Evolutionary conservation across 2,329 filamentous ascomycete species (phyloP).

Genomic region (Sporothrix pallida): DNA sequence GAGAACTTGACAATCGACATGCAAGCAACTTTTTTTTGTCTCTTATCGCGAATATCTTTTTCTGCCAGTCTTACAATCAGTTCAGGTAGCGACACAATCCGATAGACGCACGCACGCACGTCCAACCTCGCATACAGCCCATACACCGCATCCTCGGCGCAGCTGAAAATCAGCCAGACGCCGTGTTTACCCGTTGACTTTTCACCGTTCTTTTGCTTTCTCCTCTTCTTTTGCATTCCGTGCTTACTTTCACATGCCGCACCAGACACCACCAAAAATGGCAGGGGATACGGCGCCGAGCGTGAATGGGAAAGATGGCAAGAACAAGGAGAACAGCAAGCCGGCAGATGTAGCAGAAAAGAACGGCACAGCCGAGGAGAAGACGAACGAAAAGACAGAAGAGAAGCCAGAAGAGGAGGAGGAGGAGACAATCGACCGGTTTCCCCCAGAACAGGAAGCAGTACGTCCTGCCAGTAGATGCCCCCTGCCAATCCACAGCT

Average conservation of each 20-base stretch:
- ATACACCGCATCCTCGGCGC: not conserved
- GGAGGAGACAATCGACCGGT: conserved; percentile 43
- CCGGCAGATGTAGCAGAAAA: not conserved
- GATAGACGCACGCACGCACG: conserved; percentile 11
- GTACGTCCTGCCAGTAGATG: conserved; percentile 18
- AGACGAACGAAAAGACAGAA: conserved; percentile 35
- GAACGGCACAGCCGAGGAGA: conserved; percentile 39
- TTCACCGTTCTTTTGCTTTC: not conserved
- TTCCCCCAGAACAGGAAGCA: conserved; percentile 62
- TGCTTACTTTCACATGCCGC: not conserved
- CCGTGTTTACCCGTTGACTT: conserved; percentile 1
- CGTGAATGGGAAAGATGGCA: not conserved
- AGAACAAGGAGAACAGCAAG: not conserved
- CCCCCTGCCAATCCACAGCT: not conserved
- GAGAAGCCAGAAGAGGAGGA: conserved; percentile 30
- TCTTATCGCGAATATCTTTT: conserved; percentile 22
- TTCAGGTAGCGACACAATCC: not conserved
- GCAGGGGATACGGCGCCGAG: not conserved
- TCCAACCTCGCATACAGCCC: not conserved
- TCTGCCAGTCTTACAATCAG: not conserved
- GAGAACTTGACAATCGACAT: not conserved
- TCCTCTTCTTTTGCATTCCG: not conserved
- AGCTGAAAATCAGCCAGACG: not conserved
- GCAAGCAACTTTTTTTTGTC: not conserved
- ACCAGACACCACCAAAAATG: not conserved